A percentile compares a stretch with the other conserved stretches of the same genome.
Evolutionary conservation across 139 green algal species (phyloP).

Genomic region (Chlamydomonas incerta): DNA sequence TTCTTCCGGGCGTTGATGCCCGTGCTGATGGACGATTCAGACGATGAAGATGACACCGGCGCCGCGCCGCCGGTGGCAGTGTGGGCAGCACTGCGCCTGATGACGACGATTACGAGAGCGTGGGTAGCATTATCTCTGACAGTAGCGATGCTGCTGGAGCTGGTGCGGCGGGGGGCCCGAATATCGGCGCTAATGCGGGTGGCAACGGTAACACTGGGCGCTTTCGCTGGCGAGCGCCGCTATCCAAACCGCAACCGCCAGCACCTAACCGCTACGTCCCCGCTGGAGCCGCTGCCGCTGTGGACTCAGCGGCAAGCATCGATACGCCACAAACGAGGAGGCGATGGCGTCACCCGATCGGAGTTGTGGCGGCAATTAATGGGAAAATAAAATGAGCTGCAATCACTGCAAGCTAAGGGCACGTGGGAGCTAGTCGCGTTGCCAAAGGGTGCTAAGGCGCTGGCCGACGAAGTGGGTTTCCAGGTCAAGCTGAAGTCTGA

Average conservation of each 20-base stretch:
- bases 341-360: neutral
- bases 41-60: too few relatives aligned
- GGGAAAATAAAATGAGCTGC: constrained; percentile 13
- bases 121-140: too few relatives aligned
- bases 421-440: constrained; percentile 8
- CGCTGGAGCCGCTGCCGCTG: neutral
- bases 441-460: neutral
- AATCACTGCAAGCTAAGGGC: neutral
- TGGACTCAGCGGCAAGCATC: neutral
- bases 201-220: neutral
- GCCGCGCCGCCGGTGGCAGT: too few relatives aligned
- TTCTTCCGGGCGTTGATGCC: too few relatives aligned
- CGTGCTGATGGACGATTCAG: too few relatives aligned
- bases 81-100: too few relatives aligned
- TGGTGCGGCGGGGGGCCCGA: too few relatives aligned
- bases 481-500: constrained; percentile 36
- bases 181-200: neutral
- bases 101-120: too few relatives aligned
- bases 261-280: neutral
- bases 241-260: neutral
- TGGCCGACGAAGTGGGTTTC: constrained; percentile 12
- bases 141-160: too few relatives aligned
- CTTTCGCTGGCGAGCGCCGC: too few relatives aligned
- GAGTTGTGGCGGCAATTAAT: neutral
- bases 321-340: neutral